Conservation (phyloP, 176 grass and related monocot genomes). For the Aechmea fasciata region DNA sequence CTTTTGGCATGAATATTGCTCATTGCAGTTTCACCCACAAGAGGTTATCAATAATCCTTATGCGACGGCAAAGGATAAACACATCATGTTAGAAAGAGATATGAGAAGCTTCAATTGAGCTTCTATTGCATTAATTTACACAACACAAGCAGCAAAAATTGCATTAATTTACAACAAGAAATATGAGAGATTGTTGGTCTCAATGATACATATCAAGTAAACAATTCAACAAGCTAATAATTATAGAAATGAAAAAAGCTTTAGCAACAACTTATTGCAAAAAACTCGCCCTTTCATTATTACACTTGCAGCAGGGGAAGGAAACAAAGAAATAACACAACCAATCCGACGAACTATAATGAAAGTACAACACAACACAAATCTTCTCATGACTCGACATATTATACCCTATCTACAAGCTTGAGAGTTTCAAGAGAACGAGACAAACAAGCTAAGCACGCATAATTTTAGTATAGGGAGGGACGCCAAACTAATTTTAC, state of each 20-base stretch:
- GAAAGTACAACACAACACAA: neutral
- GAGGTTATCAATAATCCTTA: too few relatives aligned
- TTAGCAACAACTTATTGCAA: neutral
- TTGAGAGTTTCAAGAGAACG: neutral
- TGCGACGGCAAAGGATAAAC: too few relatives aligned
- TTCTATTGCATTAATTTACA: neutral
- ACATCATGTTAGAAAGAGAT: too few relatives aligned
- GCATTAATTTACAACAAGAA: neutral
- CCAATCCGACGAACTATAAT: neutral
- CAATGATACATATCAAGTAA: neutral
- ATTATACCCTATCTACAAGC: neutral
- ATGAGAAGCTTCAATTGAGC: too few relatives aligned
- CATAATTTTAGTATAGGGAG: neutral
- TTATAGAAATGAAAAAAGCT: neutral
- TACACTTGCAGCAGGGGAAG: constrained; percentile 2
- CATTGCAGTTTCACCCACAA: too few relatives aligned
- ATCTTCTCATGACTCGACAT: neutral
- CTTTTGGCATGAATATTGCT: too few relatives aligned
- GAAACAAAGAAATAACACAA: neutral
- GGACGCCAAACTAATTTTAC: neutral
- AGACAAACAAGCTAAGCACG: neutral
- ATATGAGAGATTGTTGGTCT: neutral
- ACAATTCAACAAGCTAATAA: neutral
- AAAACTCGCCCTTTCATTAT: neutral
- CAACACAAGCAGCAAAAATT: too few relatives aligned